Base-by-base conservation (phyloP, 2,329 filamentous ascomycete species). In the Neurospora sp. region DNA sequence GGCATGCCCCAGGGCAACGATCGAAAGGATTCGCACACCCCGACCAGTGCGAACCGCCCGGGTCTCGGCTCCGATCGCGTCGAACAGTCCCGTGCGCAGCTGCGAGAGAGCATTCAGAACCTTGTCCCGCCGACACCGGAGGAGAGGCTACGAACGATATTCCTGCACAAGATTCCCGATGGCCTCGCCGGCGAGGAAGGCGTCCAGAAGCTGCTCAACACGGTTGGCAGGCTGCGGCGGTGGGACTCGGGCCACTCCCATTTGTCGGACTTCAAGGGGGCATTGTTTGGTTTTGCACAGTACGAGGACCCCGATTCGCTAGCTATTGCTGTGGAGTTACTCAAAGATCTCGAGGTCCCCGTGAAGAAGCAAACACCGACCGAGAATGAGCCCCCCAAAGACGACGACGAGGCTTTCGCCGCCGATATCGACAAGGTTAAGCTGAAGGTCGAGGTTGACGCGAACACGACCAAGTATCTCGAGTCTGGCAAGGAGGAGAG, bases 251-350 rank as follows among this genome's bases (percentile, higher is more conserved):
- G 89, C 40, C 88, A 87, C 67, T 85, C 84, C 17, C 81, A 84
- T 40, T 77, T 83, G 17, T 78, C 83, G n/a, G 90, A 93, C 74
- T 89, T 91, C 74, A 96, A 95, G 81, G 89, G 90, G 70, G 90
- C 91, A 80, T 91, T 90, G 73, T 98, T 98, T 83, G 96, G 95
- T 15, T 98, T 99, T 81, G 96, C 95, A 71, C 92, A 97, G 80
- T 99, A 92, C 80, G 95, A 97, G 73, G 94, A 98, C 79, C 89
- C 90, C 33, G 92, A 97, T 79, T 95, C 93, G 74, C 84, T 99
- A 74, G 89, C 91, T 78, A 90, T 90, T 66, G 96, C 95, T 62
- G 89, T 94, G 69, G 93, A 96, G 79, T 87, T 97, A 70, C 87
- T 97, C 75, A 89, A 89, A 78, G 90, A 96, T 76, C 84, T 97